A percentile compares a stretch with the other conserved stretches of the same genome.
Conservation (phyloP, 352 stramenopile genomes). For the Pythium rishiriense region DNA sequence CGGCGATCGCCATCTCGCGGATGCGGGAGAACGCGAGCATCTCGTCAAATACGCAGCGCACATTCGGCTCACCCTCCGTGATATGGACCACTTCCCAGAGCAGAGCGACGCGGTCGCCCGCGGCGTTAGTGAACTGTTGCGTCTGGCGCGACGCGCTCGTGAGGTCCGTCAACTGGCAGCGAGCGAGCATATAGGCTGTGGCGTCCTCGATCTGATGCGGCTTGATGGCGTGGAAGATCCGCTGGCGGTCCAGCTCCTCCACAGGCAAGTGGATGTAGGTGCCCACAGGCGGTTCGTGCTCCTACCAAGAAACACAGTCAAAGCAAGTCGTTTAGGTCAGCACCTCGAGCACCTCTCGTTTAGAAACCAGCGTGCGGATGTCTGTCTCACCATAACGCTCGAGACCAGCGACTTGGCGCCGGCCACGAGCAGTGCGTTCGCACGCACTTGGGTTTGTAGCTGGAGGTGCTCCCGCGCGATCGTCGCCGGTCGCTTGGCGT, state of each 20-base stretch:
- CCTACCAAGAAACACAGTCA: neutral
- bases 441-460: neutral
- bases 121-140: neutral
- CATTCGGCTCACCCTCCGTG: neutral
- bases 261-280: slow-evolving; percentile 13
- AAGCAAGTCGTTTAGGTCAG: too few species aligned
- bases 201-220: slow-evolving; percentile 2
- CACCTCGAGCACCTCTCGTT: too few species aligned
- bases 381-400: neutral
- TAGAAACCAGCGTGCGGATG: too few species aligned
- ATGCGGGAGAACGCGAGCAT: slow-evolving; percentile 9
- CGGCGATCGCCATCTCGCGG: slow-evolving; percentile 11
- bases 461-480: neutral
- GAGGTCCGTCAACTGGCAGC: slow-evolving; percentile 9
- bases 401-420: neutral
- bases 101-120: neutral
- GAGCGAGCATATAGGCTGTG: slow-evolving; percentile 8
- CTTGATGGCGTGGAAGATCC: slow-evolving; percentile 10
- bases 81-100: slow-evolving; percentile 6
- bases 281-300: neutral
- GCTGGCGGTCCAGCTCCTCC: slow-evolving; percentile 4
- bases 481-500: neutral
- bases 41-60: slow-evolving; percentile 3
- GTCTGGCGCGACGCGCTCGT: neutral
- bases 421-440: neutral